A percentile compares a stretch with the other conserved stretches of the same genome.
Conservation (phyloP, 2,329 filamentous ascomycete species). For the Colletotrichum plurivorum region DNA sequence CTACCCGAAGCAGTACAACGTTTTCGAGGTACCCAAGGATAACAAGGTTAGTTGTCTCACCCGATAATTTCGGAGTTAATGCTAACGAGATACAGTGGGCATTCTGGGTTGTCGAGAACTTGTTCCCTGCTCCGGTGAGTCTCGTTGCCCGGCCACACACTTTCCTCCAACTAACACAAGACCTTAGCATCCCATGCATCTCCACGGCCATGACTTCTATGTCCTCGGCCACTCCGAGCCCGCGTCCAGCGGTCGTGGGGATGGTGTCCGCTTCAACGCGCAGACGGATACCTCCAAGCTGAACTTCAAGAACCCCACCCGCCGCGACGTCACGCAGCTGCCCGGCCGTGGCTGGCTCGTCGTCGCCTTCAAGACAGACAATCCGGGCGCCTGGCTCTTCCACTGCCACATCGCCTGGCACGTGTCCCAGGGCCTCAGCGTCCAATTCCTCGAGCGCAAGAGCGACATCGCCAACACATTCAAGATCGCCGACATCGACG, state of each 20-base stretch:
- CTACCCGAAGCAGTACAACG: constrained; percentile 31
- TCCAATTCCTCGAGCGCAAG: constrained; percentile 64
- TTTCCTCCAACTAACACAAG: neutral
- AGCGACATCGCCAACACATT: constrained; percentile 36
- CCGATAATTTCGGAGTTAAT: neutral
- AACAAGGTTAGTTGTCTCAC: constrained; percentile 24
- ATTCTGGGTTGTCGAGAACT: constrained; percentile 40
- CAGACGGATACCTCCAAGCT: constrained; percentile 52
- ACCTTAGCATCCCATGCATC: constrained; percentile 31
- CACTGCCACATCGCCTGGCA: constrained; percentile 67
- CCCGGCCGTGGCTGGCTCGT: constrained; percentile 59
- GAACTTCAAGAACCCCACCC: constrained; percentile 57
- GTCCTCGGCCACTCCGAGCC: constrained; percentile 51
- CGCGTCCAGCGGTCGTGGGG: constrained; percentile 13
- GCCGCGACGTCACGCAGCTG: constrained; percentile 62
- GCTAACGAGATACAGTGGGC: constrained; percentile 27
- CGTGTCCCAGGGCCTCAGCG: constrained; percentile 60
- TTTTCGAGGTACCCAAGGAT: constrained; percentile 29
- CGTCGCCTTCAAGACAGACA: constrained; percentile 63
- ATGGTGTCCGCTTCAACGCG: constrained; percentile 45
- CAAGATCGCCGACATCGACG: constrained; percentile 21
- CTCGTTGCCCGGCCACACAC: too few relatives aligned
- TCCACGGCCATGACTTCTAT: constrained; percentile 60
- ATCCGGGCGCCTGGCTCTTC: constrained; percentile 63
- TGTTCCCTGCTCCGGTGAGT: constrained; percentile 34